Percentiles rank a stretch among this genome's conserved stretches.
Conservation (phyloP, 768 basidiomycete species). For the Ramaria rubella region DNA sequence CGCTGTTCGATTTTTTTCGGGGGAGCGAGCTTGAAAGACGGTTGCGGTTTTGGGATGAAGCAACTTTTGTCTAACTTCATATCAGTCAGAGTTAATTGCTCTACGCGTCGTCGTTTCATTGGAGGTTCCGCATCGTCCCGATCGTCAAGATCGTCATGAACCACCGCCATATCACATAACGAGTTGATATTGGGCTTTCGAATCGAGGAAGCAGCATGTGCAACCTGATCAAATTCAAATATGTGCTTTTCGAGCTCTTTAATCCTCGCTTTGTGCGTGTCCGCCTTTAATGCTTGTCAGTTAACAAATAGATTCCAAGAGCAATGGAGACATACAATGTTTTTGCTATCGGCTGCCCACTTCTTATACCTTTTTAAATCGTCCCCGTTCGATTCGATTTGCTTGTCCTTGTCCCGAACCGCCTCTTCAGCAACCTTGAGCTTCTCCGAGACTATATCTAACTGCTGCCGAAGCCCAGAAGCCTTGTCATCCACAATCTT, state of each 20-base stretch:
- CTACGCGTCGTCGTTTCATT: neutral
- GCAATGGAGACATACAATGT: neutral
- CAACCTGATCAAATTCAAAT: neutral
- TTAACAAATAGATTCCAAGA: neutral
- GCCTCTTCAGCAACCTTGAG: neutral
- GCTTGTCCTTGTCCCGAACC: neutral
- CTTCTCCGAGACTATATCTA: neutral
- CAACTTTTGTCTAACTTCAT: neutral
- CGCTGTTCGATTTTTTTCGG: neutral
- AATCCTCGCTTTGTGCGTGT: neutral
- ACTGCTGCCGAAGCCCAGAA: neutral
- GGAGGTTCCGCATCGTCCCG: neutral
- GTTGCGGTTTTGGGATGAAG: neutral
- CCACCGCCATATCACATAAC: neutral
- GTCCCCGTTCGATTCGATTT: neutral
- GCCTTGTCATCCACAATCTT: neutral
- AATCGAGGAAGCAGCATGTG: neutral
- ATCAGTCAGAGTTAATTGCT: neutral
- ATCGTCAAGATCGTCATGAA: neutral
- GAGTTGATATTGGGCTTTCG: neutral
- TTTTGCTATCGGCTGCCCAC: slow-evolving; percentile 3
- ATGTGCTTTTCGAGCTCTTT: neutral
- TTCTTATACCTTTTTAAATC: neutral
- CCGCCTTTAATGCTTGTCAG: neutral
- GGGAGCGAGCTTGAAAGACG: neutral